Evolutionary conservation across 495 filamentous ascomycete species (phyloP), one percentile per base, ranked within the genome.

Genomic region (Penicillium canariense): DNA sequence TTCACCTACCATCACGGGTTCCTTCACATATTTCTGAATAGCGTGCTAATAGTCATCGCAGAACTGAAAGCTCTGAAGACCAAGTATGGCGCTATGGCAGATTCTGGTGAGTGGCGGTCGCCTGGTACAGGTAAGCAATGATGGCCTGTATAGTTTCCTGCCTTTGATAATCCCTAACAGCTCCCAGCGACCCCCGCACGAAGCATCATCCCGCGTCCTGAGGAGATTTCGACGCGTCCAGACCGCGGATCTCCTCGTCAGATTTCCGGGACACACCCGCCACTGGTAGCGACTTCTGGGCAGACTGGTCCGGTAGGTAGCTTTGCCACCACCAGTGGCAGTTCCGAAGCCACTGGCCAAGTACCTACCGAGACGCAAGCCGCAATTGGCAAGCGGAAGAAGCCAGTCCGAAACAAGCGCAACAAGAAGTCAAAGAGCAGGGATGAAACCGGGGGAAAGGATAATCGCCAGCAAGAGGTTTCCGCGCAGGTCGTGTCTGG

Each of bases 391-490:
- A 46, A 30, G 43, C n/a, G 3, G 15, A 30, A 18, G n/a, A 46
- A 30, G 43, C 43, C 5, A 27, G n/a, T 22, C 12, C 23, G 17
- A 46, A 10, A 42, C 20, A 42, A 12, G 20, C n/a, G 43, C 43
- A 46, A 23, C n/a, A 30, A 48, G 15, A 48, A 28, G 23, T 34
- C 45, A 8, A 48, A 31, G 30, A 5, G 10, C 35, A 17, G 35
- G 35, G 15, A 39, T 5, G 5, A 39, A 14, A 5, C 15, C 35
- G 35, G 5, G 8, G 35, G 15, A 5, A n/a, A 39, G 10, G 35
- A 39, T 14, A 39, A 27, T 48, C 45, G 17, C 17, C 27, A 48
- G 45, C 27, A 48, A 32, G 45, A 35, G 18, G 45, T 31, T 28
- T 8, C 27, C 12, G 15, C 27, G 30, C 45, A 48, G 45, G 45